A percentile compares a stretch with the other conserved stretches of the same genome.
phyloP scores from a whole-genome alignment of 495 filamentous ascomycete genomes.

The Aspergillus leporis region DNA sequence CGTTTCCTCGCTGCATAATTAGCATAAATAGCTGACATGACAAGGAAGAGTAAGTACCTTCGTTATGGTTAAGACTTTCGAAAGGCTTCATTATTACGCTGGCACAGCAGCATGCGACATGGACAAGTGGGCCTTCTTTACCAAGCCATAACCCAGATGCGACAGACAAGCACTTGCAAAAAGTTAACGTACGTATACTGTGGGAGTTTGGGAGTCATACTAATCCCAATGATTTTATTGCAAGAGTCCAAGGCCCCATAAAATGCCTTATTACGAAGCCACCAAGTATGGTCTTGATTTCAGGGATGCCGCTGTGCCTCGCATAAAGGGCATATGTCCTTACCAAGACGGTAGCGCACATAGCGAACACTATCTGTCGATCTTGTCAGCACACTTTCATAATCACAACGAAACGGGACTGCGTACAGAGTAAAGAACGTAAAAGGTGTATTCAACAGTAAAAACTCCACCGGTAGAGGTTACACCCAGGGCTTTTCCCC shows the following conservation, averaged over 20 bases:
- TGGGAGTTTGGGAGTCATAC: constrained; percentile 46
- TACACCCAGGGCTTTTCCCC: constrained; percentile 73
- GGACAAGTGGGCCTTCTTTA: constrained; percentile 95
- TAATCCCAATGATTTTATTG: constrained; percentile 89
- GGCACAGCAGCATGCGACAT: constrained; percentile 97
- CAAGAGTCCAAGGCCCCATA: constrained; percentile 88
- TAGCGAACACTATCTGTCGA: constrained; percentile 72
- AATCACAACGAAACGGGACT: constrained; percentile 3
- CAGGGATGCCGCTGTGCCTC: constrained; percentile 94
- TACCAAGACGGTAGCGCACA: constrained; percentile 76
- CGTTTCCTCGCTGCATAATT: constrained; percentile 76
- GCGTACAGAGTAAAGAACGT: constrained; percentile 74
- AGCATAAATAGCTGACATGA: neutral
- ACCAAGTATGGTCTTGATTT: constrained; percentile 95
- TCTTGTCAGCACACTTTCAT: constrained; percentile 21
- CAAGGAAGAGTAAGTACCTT: constrained; percentile 59
- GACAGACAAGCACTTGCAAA: constrained; percentile 77
- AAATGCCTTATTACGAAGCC: constrained; percentile 93
- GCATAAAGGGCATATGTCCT: constrained; percentile 84
- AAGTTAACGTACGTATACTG: constrained; percentile 13
- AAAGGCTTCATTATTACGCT: constrained; percentile 95
- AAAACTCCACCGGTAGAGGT: constrained; percentile 67
- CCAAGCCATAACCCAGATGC: constrained; percentile 98
- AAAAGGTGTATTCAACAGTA: constrained; percentile 84
- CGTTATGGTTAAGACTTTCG: constrained; percentile 78